Conservation (phyloP, 306 rosid species). For the Dalbergia oliveri region DNA sequence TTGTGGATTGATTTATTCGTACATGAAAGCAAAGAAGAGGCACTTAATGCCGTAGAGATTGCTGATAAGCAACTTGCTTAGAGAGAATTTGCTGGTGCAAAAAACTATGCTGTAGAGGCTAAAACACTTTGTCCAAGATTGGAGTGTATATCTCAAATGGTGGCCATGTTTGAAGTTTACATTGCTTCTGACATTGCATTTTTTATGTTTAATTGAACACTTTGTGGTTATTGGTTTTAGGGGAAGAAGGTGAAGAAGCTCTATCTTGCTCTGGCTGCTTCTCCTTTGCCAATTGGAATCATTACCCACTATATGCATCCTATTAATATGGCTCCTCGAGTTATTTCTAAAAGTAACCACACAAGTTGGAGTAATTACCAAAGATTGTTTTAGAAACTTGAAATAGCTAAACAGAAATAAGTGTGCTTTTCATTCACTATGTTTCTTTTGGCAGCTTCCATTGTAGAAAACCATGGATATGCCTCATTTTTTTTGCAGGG, state of each 20-base stretch:
- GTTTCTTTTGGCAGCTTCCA: slow-evolving; percentile 18
- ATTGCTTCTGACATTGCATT: slow-evolving; percentile 67
- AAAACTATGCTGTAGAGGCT: slow-evolving; percentile 85
- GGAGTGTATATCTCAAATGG: slow-evolving; percentile 90
- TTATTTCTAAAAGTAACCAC: slow-evolving; percentile 74
- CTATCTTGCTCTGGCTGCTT: slow-evolving; percentile 90
- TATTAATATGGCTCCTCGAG: slow-evolving; percentile 80
- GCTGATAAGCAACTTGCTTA: no score
- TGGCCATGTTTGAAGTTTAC: slow-evolving; percentile 91
- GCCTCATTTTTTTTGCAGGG: no score
- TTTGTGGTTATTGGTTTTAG: slow-evolving; percentile 31
- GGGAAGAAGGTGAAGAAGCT: slow-evolving; percentile 74
- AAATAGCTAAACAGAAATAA: slow-evolving; percentile 29
- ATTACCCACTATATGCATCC: slow-evolving; percentile 85
- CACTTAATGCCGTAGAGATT: no score
- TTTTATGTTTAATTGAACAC: slow-evolving; percentile 3
- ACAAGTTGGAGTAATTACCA: slow-evolving; percentile 25
- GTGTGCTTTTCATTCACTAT: slow-evolving; percentile 33
- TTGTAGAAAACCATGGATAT: slow-evolving; percentile 35
- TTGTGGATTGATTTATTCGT: no score
- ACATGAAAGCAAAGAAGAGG: no score
- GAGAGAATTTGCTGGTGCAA: no score
- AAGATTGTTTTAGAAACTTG: slow-evolving; percentile 33
- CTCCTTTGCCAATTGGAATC: slow-evolving; percentile 76
- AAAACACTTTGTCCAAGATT: slow-evolving; percentile 74